These are phyloP conservation scores for Auricularia cornea DNA, from an alignment of 768 basidiomycete species.

Conservation along the genomic window DNA sequence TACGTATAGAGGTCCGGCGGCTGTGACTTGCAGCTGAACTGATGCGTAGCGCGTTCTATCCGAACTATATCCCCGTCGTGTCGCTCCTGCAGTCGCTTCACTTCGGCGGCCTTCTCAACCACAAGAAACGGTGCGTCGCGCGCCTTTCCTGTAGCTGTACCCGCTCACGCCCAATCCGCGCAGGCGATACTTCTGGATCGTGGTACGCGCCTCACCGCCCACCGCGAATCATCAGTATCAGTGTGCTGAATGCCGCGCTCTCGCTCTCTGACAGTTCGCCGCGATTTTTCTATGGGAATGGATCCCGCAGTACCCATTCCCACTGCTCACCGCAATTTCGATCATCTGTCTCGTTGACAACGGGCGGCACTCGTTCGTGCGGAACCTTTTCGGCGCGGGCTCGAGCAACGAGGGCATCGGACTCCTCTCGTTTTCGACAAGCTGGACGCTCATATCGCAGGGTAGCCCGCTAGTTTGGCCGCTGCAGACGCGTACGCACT, in stretches of 20 bases:
- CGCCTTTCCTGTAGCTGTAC: not conserved
- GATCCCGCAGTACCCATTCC: constrained; percentile 32
- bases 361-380: too few species aligned
- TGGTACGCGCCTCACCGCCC: constrained; percentile 23
- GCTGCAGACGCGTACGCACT: too few species aligned
- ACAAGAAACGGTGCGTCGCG: too few species aligned
- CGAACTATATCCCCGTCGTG: constrained; percentile 42
- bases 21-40: not conserved
- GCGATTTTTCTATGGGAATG: constrained; percentile 42
- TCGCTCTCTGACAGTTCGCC: constrained; percentile 21
- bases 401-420: too few species aligned
- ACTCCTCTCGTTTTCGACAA: too few species aligned
- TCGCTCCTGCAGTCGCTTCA: constrained; percentile 46
- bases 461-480: too few species aligned
- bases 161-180: too few species aligned
- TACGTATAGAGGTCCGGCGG: constrained; percentile 16
- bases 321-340: constrained; percentile 40
- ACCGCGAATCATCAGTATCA: too few species aligned
- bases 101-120: constrained; percentile 39
- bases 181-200: constrained; percentile 42
- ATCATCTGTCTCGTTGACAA: too few species aligned
- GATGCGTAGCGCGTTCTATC: constrained; percentile 35
- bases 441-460: too few species aligned
- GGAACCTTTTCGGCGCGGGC: too few species aligned
- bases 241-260: too few species aligned